Evolutionary conservation across 306 rosid species (phyloP).

Genomic region (Vigna mungo): DNA sequence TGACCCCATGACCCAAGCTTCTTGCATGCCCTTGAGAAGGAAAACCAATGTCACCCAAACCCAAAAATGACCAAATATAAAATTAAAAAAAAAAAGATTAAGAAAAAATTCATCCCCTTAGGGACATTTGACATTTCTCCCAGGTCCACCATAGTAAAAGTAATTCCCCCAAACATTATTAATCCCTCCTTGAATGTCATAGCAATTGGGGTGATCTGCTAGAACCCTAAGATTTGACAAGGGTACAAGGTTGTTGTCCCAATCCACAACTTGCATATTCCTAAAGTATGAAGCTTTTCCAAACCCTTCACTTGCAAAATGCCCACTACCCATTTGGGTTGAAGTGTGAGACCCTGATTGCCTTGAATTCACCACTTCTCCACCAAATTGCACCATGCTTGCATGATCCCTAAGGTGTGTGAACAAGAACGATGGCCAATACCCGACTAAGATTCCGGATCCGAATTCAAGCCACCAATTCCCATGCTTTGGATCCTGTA

Average conservation of each 20-base stretch:
- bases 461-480: slow-evolving; percentile 98
- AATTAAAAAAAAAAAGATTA: neutral
- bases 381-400: slow-evolving; percentile 94
- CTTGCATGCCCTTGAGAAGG: slow-evolving; percentile 56
- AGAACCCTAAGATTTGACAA: slow-evolving; percentile 76
- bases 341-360: slow-evolving; percentile 71
- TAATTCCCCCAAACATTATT: slow-evolving; percentile 93
- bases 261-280: slow-evolving; percentile 87
- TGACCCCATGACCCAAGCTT: slow-evolving; percentile 56
- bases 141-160: slow-evolving; percentile 98
- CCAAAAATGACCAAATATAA: slow-evolving; percentile 51
- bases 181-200: slow-evolving; percentile 89
- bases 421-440: slow-evolving; percentile 92
- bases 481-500: slow-evolving; percentile 94
- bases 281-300: slow-evolving; percentile 91
- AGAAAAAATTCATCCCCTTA: slow-evolving; percentile 46
- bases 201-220: slow-evolving; percentile 96
- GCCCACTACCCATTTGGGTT: slow-evolving; percentile 97
- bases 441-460: slow-evolving; percentile 77
- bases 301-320: slow-evolving; percentile 84
- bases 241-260: slow-evolving; percentile 87
- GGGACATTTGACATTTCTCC: slow-evolving; percentile 89
- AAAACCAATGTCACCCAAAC: slow-evolving; percentile 60
- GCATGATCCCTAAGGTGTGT: slow-evolving; percentile 81
- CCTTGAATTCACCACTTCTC: slow-evolving; percentile 83